Conservation (phyloP, 192 early-diverging fungal genomes). For the Spizellomyces punctatus region DNA sequence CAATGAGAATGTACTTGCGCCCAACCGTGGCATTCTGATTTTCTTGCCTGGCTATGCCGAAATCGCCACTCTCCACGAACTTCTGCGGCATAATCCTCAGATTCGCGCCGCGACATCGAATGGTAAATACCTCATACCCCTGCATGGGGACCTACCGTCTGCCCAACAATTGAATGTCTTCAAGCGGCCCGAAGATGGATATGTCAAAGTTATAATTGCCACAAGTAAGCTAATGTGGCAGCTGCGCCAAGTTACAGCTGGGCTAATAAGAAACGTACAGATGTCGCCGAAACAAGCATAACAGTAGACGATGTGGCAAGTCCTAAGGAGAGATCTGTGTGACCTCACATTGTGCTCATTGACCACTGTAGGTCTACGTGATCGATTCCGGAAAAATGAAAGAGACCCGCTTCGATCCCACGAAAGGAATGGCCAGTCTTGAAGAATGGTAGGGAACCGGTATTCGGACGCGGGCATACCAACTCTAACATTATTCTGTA, state of each 20-base stretch:
- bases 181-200: constrained; percentile 49
- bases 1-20: neutral
- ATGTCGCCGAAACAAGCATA: constrained; percentile 83
- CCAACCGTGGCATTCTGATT: constrained; percentile 32
- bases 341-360: constrained; percentile 42
- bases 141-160: constrained; percentile 55
- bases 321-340: constrained; percentile 54
- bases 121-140: constrained; percentile 27
- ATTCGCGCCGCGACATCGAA: constrained; percentile 45
- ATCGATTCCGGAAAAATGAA: constrained; percentile 73
- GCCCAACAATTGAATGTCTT: constrained; percentile 65
- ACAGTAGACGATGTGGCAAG: constrained; percentile 69
- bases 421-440: constrained; percentile 49
- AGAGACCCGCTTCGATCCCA: constrained; percentile 62
- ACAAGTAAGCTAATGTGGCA: constrained; percentile 48
- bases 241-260: neutral
- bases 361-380: constrained; percentile 49
- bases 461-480: neutral
- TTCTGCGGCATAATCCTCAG: constrained; percentile 56
- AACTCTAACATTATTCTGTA: constrained; percentile 18
- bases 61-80: constrained; percentile 9
- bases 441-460: constrained; percentile 48
- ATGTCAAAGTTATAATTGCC: constrained; percentile 74
- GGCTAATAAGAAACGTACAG: constrained; percentile 32
- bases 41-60: constrained; percentile 17